Conservation (phyloP, 805 yeast species). For the Kregervanrija fluxuum region DNA sequence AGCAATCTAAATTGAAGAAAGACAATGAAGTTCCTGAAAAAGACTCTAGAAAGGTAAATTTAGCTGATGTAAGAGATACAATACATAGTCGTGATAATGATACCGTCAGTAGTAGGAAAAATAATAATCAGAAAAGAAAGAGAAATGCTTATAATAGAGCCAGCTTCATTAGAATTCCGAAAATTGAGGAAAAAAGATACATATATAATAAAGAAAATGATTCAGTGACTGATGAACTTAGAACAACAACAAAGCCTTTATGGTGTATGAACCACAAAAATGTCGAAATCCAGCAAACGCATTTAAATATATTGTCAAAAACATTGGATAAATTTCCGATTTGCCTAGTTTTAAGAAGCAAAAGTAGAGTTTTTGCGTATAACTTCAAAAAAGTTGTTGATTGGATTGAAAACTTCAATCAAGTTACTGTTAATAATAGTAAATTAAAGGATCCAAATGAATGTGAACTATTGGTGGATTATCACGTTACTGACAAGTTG, state of each 20-base stretch:
- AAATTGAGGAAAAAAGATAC: too few species aligned
- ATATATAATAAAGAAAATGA: too few species aligned
- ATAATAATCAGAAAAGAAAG: neutral
- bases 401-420: conserved; percentile 14
- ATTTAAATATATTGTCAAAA: neutral
- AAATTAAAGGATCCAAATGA: conserved; percentile 17
- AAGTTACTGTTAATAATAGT: neutral
- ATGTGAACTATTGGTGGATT: conserved; percentile 14
- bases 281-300: too few species aligned
- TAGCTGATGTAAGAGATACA: too few species aligned
- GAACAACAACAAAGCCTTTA: too few species aligned
- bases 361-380: conserved; percentile 6
- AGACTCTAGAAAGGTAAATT: too few species aligned
- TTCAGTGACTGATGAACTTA: too few species aligned
- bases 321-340: conserved; percentile 15
- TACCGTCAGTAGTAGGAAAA: neutral
- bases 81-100: too few species aligned
- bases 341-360: conserved; percentile 11
- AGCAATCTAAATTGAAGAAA: too few species aligned
- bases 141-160: neutral
- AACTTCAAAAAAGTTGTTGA: conserved; percentile 14
- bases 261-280: too few species aligned
- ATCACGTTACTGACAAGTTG: conserved; percentile 2
- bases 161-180: too few species aligned
- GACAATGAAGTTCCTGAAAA: too few species aligned